Base-by-base conservation (phyloP, 352 stramenopile species). In the Globisporangium spiculum region DNA sequence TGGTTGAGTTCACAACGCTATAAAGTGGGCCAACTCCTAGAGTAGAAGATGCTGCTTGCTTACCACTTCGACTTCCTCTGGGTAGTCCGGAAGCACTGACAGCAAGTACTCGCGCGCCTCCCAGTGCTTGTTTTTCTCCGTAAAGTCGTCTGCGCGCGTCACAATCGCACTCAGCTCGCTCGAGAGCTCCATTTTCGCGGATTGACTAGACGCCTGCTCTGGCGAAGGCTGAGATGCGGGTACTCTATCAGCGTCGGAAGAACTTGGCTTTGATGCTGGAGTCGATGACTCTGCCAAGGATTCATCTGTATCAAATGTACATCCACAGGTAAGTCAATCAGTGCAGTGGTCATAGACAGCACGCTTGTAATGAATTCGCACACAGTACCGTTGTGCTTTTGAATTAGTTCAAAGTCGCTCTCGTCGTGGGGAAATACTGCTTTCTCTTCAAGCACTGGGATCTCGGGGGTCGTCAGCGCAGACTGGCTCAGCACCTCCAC, bases 371-470 rank as follows among this genome's bases (percentile, higher is more conserved):
- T 59, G 24, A 12, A 36, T n/a, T 20, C 9, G 30, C 8, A 46
- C 38, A 8, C 30, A 38, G 32, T 57, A 84, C 75, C 63, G 41
- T 79, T 72, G 68, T 87, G 77, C 66, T 80, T 72, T 36, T 68
- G 64, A 32, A 89, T 88, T 30, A 88, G 68, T 34, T 88, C 78
- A 63, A 89, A 89, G 58, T 91, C 80, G 58, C 68, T 76, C 8
- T 83, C 72, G 65, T 88, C 72, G 59, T 83, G 67, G 1, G 79
- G 78, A 46, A 89, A 91, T 9, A 91, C 80, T 0, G 72, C 60
- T 59, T 92, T 92, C 3, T 88, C 76, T 10, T 67, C 66, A 16
- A 93, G 62, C 59, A 87, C 71, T 18, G 77, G 76, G 2, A 87
- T 68, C 3, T 79, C 72, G 34, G 73, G 32, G 10, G 38, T 64